A percentile compares a stretch with the other conserved stretches of the same genome.
phyloP scores from a whole-genome alignment of 176 grass and related monocot genomes.

The Zizania latifolia region DNA sequence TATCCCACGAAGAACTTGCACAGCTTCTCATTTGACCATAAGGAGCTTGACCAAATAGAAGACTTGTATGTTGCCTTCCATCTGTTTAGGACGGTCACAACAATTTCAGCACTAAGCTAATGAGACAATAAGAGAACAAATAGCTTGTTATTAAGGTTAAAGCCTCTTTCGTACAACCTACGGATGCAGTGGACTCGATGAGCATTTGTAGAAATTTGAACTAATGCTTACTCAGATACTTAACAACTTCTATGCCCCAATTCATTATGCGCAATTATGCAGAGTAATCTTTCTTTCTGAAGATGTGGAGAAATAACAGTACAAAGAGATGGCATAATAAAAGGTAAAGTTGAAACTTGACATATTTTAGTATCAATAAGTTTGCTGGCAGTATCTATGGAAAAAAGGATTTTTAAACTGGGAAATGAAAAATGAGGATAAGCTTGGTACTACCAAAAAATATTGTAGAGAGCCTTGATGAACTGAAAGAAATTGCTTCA shows the following conservation, averaged over 20 bases:
- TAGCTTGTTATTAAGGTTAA: neutral
- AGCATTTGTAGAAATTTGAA: conserved; percentile 8
- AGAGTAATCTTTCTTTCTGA: neutral
- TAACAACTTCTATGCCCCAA: neutral
- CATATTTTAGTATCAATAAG: too few relatives aligned
- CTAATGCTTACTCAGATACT: neutral
- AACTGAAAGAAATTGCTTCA: conserved; percentile 67
- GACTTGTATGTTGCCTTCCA: conserved; percentile 52
- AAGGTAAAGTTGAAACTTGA: too few relatives aligned
- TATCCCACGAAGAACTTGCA: conserved; percentile 54
- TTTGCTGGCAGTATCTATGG: neutral
- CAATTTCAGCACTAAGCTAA: too few relatives aligned
- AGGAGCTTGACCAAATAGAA: conserved; percentile 57
- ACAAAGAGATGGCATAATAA: neutral
- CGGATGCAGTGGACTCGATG: neutral
- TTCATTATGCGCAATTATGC: neutral
- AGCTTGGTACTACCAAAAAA: conserved; percentile 56
- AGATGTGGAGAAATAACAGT: neutral
- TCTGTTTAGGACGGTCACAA: conserved; percentile 39
- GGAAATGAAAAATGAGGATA: conserved; percentile 2
- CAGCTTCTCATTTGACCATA: conserved; percentile 50
- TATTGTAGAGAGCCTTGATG: conserved; percentile 57
- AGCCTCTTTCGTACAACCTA: neutral
- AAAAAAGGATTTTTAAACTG: neutral
- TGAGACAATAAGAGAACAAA: too few relatives aligned